Evolutionary conservation across 2,329 filamentous ascomycete genomes (phyloP).

Genomic region (Calycina marina): DNA sequence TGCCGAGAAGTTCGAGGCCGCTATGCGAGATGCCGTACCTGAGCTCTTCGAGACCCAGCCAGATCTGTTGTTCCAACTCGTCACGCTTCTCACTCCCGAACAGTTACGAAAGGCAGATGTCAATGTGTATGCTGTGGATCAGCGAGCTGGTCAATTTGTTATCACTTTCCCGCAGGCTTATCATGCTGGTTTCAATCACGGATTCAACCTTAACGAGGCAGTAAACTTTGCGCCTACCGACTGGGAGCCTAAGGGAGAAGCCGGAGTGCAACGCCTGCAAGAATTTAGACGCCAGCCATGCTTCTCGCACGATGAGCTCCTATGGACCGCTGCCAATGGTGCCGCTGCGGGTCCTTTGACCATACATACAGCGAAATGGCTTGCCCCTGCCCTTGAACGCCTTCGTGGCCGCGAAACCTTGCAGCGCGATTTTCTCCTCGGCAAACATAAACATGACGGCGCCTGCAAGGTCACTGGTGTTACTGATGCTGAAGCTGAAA

Average conservation of each 20-base stretch:
- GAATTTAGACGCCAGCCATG: conserved; percentile 84
- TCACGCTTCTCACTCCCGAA: conserved; percentile 88
- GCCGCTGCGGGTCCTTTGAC: conserved; percentile 47
- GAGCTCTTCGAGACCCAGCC: conserved; percentile 96
- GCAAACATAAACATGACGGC: conserved; percentile 39
- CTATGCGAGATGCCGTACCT: conserved; percentile 89
- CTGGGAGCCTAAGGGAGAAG: conserved; percentile 85
- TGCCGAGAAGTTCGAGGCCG: conserved; percentile 84
- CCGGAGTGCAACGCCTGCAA: conserved; percentile 74
- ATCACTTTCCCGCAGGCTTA: conserved; percentile 96
- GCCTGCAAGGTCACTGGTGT: conserved; percentile 20
- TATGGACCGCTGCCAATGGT: conserved; percentile 77
- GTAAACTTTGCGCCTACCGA: conserved; percentile 94
- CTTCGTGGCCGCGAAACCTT: conserved; percentile 60
- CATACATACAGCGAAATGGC: conserved; percentile 90
- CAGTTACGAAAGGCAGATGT: conserved; percentile 88
- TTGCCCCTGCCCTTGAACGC: conserved; percentile 71
- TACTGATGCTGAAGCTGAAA: conserved; percentile 18
- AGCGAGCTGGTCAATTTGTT: conserved; percentile 88
- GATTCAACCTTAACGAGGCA: conserved; percentile 97
- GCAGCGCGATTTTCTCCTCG: conserved; percentile 53
- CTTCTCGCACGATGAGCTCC: conserved; percentile 90
- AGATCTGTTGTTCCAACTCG: conserved; percentile 88
- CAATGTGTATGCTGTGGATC: conserved; percentile 85
- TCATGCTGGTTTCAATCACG: conserved; percentile 96